Evolutionary conservation across 2,329 filamentous ascomycete genomes (phyloP).

Genomic region (Tothia fuscella): DNA sequence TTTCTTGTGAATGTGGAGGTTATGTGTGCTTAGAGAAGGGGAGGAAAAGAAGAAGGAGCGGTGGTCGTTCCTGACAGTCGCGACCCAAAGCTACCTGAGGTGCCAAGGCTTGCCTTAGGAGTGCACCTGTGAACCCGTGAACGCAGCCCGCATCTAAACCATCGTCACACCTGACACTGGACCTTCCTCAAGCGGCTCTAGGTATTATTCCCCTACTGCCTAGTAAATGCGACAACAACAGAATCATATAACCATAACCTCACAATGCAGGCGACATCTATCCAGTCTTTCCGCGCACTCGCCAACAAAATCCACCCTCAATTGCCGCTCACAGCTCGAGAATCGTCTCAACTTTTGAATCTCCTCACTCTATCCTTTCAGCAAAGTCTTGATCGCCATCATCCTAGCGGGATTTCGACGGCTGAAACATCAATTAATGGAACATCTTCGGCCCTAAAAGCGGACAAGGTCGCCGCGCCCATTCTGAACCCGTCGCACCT

Average conservation of each 20-base stretch:
- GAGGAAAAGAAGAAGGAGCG: too few relatives aligned
- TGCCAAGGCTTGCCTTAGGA: too few relatives aligned
- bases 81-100: too few relatives aligned
- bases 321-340: slow-evolving; percentile 41
- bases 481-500: too few relatives aligned
- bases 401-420: slow-evolving; percentile 26
- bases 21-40: too few relatives aligned
- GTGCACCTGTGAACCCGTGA: too few relatives aligned
- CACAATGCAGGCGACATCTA: slow-evolving; percentile 40
- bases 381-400: slow-evolving; percentile 47
- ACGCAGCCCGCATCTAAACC: too few relatives aligned
- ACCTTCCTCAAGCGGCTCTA: too few relatives aligned
- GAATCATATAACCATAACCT: slow-evolving; percentile 7
- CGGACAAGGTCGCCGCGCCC: neutral
- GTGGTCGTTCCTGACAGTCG: too few relatives aligned
- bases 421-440: neutral
- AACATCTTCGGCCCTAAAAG: neutral
- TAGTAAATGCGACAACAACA: neutral
- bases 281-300: slow-evolving; percentile 37
- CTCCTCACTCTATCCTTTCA: slow-evolving; percentile 52
- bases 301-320: slow-evolving; percentile 41
- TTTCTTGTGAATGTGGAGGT: too few relatives aligned
- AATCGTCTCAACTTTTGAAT: slow-evolving; percentile 47
- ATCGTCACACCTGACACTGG: too few relatives aligned
- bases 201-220: neutral